Percentiles rank a stretch among this genome's conserved stretches.
Conservation (phyloP, 441 rosid species). For the Manihot esculenta region DNA sequence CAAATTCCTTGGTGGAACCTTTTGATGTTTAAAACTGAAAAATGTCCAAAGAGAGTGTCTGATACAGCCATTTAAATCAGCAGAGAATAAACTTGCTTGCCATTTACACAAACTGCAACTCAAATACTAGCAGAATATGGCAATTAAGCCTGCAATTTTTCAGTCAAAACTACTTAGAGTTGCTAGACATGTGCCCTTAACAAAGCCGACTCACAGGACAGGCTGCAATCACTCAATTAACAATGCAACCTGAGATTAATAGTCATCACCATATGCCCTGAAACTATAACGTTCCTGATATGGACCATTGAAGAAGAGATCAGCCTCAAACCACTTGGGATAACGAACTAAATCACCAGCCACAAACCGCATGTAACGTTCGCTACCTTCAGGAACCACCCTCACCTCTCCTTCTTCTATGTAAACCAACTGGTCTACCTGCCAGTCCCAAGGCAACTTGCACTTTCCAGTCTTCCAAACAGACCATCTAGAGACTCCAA, state of each 20-base stretch:
- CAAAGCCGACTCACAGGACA: neutral
- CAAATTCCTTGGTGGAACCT: neutral
- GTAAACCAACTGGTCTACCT: conserved; percentile 89
- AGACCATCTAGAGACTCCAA: conserved; percentile 91
- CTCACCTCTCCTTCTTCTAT: conserved; percentile 96
- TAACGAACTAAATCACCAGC: conserved; percentile 94
- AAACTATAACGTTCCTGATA: conserved; percentile 84
- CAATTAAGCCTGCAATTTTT: neutral
- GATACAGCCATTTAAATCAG: neutral
- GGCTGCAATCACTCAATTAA: neutral
- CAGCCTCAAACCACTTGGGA: conserved; percentile 97
- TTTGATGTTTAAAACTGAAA: neutral
- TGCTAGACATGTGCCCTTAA: neutral
- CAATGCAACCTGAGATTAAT: neutral
- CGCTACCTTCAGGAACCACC: conserved; percentile 87
- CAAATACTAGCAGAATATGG: neutral
- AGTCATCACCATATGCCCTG: conserved; percentile 81
- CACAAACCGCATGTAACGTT: conserved; percentile 67
- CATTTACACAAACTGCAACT: neutral
- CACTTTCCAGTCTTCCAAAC: conserved; percentile 86
- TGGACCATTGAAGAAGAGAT: conserved; percentile 82
- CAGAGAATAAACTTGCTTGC: neutral
- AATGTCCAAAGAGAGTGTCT: neutral
- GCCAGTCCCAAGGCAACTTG: conserved; percentile 94
- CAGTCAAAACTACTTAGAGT: neutral